Conservation (phyloP, 2,329 filamentous ascomycete genomes). For the Botryotinia narcissicola region DNA sequence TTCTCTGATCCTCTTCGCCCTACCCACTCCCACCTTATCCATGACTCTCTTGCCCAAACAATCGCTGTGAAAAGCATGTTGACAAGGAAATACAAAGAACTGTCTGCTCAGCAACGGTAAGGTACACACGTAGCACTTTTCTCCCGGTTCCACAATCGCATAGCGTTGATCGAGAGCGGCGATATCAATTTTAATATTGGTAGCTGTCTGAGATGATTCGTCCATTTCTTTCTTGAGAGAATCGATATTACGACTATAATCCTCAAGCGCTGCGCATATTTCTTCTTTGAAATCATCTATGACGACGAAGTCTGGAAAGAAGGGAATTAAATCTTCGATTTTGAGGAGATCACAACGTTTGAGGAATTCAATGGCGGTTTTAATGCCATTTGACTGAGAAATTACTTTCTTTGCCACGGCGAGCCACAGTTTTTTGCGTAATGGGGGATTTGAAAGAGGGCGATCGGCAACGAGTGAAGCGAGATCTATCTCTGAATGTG, state of each 20-base stretch:
- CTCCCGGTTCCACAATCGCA: conserved; percentile 93
- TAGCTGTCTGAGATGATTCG: conserved; percentile 81
- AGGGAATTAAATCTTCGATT: conserved; percentile 95
- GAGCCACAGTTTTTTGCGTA: conserved; percentile 94
- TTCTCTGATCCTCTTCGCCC: conserved; percentile 77
- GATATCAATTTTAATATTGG: conserved; percentile 89
- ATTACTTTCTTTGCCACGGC: conserved; percentile 95
- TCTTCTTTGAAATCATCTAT: conserved; percentile 99
- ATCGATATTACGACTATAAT: conserved; percentile 91
- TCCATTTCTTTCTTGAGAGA: conserved; percentile 91
- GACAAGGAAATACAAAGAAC: conserved; percentile 98
- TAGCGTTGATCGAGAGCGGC: conserved; percentile 82
- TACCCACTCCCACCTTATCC: conserved; percentile 73
- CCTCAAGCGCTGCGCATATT: conserved; percentile 89
- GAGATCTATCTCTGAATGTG: conserved; percentile 85
- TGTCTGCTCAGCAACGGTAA: conserved; percentile 84
- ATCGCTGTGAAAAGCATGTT: conserved; percentile 96
- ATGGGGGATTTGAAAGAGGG: conserved; percentile 70
- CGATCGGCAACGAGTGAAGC: conserved; percentile 87
- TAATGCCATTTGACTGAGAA: conserved; percentile 80
- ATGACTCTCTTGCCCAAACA: conserved; percentile 85
- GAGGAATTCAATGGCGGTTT: conserved; percentile 88
- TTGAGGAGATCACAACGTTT: conserved; percentile 86
- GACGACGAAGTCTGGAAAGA: conserved; percentile 97
- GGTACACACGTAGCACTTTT: conserved; percentile 86